A percentile compares a stretch with the other conserved stretches of the same genome.
Evolutionary conservation across 768 basidiomycete genomes (phyloP).

Genomic region (Cystofilobasidium capitatum): DNA sequence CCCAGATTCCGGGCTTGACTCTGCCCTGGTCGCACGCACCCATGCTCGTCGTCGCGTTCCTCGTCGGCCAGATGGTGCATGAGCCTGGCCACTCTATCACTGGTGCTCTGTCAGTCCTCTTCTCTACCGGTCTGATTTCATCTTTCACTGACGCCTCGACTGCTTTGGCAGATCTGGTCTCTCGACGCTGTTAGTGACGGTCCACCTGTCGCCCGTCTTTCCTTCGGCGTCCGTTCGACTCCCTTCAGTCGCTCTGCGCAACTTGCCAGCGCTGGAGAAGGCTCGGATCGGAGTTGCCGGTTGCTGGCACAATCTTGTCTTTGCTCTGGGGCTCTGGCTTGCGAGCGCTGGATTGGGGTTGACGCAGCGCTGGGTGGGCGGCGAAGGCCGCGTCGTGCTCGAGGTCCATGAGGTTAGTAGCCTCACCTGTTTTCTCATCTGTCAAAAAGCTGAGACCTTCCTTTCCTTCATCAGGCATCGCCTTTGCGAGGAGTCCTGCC

Average conservation of each 20-base stretch:
- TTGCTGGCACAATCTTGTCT: slow-evolving; percentile 18
- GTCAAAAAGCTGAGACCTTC: too few relatives aligned
- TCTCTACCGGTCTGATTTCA: not conserved
- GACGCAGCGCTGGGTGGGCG: not conserved
- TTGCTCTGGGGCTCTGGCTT: not conserved
- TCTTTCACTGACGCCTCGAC: not conserved
- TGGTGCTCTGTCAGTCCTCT: slow-evolving; percentile 15
- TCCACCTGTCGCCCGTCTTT: slow-evolving; percentile 16
- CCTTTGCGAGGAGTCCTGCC: not conserved
- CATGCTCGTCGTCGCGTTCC: slow-evolving; percentile 19
- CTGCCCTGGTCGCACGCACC: slow-evolving; percentile 17
- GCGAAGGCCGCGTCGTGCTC: slow-evolving; percentile 4
- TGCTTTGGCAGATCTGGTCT: not conserved
- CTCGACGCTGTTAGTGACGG: not conserved
- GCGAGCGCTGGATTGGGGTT: not conserved
- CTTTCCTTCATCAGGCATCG: not conserved
- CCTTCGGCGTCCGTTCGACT: slow-evolving; percentile 24
- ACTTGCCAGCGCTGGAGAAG: not conserved
- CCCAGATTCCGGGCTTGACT: slow-evolving; percentile 26
- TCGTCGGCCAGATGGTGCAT: slow-evolving; percentile 21
- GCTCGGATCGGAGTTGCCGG: slow-evolving; percentile 19
- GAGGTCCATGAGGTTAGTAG: not conserved
- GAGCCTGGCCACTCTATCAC: slow-evolving; percentile 25
- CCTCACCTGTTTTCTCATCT: not conserved
- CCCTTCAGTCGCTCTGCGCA: not conserved